phyloP scores from a whole-genome alignment of 1,139 yeast species.

The Kodamaea anthophila region DNA sequence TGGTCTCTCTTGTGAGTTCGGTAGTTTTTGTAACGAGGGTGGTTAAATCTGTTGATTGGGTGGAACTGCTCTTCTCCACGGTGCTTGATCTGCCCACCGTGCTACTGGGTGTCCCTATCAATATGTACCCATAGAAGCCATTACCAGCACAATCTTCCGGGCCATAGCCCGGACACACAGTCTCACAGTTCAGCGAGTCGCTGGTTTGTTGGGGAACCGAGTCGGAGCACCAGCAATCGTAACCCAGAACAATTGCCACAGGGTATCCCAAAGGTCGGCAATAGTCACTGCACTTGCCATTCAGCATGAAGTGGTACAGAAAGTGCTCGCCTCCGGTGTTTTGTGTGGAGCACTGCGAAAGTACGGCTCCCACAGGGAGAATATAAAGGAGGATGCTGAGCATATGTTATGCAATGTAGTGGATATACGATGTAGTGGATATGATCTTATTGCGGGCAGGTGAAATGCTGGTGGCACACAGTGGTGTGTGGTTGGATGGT shows the following conservation, averaged over 20 bases:
- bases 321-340: conserved; percentile 31
- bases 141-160: conserved; percentile 28
- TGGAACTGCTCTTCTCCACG: too few relatives aligned
- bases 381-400: too few relatives aligned
- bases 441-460: too few relatives aligned
- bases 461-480: too few relatives aligned
- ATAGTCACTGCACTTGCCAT: conserved; percentile 46
- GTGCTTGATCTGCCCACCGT: too few relatives aligned
- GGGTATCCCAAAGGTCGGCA: conserved; percentile 44
- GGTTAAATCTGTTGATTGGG: too few relatives aligned
- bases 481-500: too few relatives aligned
- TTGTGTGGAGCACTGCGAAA: conserved; percentile 38
- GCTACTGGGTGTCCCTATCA: conserved; percentile 17
- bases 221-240: conserved; percentile 59
- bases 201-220: conserved; percentile 38
- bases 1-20: conserved; percentile 2
- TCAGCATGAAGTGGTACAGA: conserved; percentile 35
- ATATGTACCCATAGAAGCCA: conserved; percentile 32
- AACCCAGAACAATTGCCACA: conserved; percentile 48
- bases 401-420: too few relatives aligned
- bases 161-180: conserved; percentile 46
- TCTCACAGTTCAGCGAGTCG: conserved; percentile 32
- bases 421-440: too few relatives aligned
- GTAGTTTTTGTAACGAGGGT: conserved; percentile 1
- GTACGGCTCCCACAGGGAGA: conserved; percentile 8